Base-by-base conservation (phyloP, 108 stramenopile genomes). In the Tribonema minus region DNA sequence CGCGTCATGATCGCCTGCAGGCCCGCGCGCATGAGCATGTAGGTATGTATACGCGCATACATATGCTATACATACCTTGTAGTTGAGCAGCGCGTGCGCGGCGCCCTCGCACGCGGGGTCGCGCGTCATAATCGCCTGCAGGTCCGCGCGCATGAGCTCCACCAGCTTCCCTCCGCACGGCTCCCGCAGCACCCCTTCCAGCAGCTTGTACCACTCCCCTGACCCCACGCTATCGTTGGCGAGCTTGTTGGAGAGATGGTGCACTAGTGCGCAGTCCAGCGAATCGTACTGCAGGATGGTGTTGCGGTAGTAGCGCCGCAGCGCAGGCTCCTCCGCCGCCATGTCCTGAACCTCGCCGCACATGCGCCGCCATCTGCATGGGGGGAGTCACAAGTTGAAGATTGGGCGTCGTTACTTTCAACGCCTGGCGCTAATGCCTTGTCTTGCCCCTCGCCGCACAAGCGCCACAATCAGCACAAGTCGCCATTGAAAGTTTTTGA, bases 61-160 rank as follows among this genome's bases (percentile, higher is more conserved):
- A n/a, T n/a, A n/a, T n/a, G n/a, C n/a, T n/a, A n/a, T n/a, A n/a
- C n/a, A n/a, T n/a, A n/a, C n/a, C 70, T 75, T 75, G 54, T 65
- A 75, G 33, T 75, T 75, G 31, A 75, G 74, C 31, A 75, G 66
- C 6, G 74, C 74, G 62, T 75, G 74, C 74, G 74, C 74, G 23
- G 64, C 64, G 33, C 74, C 74, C 74, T 75, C 74, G 25, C 60
- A 60, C 3, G 74, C 74, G 26, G 74, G 74, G 41, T 75, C 74
- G 23, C 74, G 64, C 32, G n/a, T 28, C 12, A 75, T 37, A 26
- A 75, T 64, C 7, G 74, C 74, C 7, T 54, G 20, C 9, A 75
- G 40, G 31, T 75, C 74, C 27, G 30, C 2, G 34, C 74, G 74
- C 32, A 75, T 54, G 1, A 46, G 38, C 1, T 62, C 41, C 3